phyloP scores from a whole-genome alignment of 768 basidiomycete species.

The Mycena amicta region DNA sequence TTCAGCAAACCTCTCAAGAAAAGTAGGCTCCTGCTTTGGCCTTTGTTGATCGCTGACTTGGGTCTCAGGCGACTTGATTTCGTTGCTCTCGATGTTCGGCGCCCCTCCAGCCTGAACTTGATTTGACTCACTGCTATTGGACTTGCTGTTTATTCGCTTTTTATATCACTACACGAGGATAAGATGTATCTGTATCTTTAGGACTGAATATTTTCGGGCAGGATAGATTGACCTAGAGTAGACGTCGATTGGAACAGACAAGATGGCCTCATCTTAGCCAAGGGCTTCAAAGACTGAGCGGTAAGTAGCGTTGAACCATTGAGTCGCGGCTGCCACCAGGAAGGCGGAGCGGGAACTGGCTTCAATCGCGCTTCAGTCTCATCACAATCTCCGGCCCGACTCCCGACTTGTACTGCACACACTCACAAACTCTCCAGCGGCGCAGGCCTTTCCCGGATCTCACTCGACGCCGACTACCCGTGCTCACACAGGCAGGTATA shows the following conservation, averaged over 20 bases:
- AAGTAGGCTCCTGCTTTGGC: slow-evolving; percentile 34
- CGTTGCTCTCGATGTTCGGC: slow-evolving; percentile 58
- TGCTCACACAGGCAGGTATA: too few species aligned
- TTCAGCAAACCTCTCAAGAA: slow-evolving; percentile 73
- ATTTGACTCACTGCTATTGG: neutral
- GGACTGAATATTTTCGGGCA: too few species aligned
- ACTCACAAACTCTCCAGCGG: neutral
- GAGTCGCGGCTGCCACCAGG: neutral
- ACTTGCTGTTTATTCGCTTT: slow-evolving; percentile 4
- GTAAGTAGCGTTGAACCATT: too few species aligned
- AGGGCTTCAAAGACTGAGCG: neutral
- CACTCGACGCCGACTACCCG: neutral
- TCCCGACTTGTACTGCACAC: too few species aligned
- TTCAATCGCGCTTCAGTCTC: too few species aligned
- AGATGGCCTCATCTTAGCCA: too few species aligned
- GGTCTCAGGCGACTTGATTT: slow-evolving; percentile 52
- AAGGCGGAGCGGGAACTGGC: neutral
- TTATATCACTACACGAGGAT: neutral
- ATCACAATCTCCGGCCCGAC: too few species aligned
- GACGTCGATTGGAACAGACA: too few species aligned
- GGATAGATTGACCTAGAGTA: too few species aligned
- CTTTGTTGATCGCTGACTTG: neutral
- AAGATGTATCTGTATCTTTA: slow-evolving; percentile 1
- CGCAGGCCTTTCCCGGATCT: neutral
- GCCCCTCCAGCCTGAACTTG: slow-evolving; percentile 25